A percentile compares a stretch with the other conserved stretches of the same genome.
phyloP scores from a whole-genome alignment of 768 basidiomycete genomes.

The Leccinum longicurvipes region DNA sequence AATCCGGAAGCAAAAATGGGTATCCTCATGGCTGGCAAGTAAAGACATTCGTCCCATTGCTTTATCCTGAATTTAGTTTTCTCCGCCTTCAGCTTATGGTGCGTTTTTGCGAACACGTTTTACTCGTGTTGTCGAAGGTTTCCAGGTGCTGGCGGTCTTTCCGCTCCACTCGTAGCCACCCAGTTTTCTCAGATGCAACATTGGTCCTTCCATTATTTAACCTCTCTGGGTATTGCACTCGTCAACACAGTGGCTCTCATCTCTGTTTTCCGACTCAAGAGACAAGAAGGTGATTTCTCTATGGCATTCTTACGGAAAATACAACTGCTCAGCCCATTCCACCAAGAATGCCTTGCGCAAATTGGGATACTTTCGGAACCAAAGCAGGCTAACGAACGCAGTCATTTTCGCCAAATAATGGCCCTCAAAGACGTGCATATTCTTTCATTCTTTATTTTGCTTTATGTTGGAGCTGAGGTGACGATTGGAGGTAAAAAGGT shows the following conservation, averaged over 20 bases:
- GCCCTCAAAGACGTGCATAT: constrained; percentile 41
- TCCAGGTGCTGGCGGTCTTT: constrained; percentile 44
- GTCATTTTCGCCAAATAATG: constrained; percentile 47
- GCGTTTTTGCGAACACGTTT: not conserved
- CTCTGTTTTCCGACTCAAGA: constrained; percentile 59
- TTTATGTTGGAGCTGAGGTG: constrained; percentile 54
- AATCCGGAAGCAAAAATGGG: constrained; percentile 66
- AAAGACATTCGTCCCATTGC: not conserved
- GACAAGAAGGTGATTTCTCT: constrained; percentile 53
- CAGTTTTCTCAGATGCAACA: constrained; percentile 40
- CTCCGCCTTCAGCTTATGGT: constrained; percentile 12
- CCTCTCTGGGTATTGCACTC: constrained; percentile 61
- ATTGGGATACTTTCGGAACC: constrained; percentile 32
- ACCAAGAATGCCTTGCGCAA: constrained; percentile 35
- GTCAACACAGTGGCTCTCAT: constrained; percentile 50
- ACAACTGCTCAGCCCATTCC: not conserved
- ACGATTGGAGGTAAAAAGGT: constrained; percentile 41
- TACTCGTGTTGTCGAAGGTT: not conserved
- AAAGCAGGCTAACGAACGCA: constrained; percentile 27
- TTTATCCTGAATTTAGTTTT: not conserved
- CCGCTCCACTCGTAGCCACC: constrained; percentile 51
- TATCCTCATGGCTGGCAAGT: constrained; percentile 49
- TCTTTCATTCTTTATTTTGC: constrained; percentile 41
- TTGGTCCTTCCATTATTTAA: constrained; percentile 43
- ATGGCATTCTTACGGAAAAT: not conserved